These are phyloP conservation scores for Balamuthia mandrillaris DNA, from an alignment of 208 protist species.

Conservation along the genomic window DNA sequence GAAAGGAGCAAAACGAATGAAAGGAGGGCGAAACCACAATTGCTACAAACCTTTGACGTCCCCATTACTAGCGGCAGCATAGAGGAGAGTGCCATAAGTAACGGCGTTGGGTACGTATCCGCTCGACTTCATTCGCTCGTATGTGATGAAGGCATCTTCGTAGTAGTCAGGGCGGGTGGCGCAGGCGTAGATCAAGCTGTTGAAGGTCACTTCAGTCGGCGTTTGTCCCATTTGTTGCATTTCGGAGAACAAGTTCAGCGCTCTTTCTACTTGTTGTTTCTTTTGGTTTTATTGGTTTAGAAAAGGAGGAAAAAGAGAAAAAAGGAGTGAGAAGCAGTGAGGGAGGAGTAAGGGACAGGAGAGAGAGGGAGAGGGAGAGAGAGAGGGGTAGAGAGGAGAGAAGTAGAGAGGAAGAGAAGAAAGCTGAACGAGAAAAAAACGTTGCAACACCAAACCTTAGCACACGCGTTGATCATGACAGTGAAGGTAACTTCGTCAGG, in stretches of 20 bases:
- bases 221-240: background rate
- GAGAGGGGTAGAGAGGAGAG: background rate
- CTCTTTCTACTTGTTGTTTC: background rate
- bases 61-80: background rate
- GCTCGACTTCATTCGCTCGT: slow-evolving; percentile 7
- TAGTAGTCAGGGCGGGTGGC: background rate
- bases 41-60: background rate
- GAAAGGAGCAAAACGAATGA: background rate
- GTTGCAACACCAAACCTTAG: background rate
- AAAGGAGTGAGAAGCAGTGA: too few relatives aligned
- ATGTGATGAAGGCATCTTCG: background rate
- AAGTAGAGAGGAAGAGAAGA: background rate
- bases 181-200: background rate
- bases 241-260: background rate
- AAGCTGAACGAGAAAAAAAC: background rate
- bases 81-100: background rate
- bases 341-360: too few relatives aligned
- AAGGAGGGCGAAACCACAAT: background rate
- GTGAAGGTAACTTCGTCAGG: slow-evolving; percentile 13
- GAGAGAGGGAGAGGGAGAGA: background rate
- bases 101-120: background rate
- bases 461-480: slow-evolving; percentile 6
- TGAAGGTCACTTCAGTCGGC: slow-evolving; percentile 6
- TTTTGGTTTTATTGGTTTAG: too few relatives aligned
- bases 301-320: too few relatives aligned